Percentiles rank a stretch among this genome's conserved stretches.
Evolutionary conservation across 2,329 filamentous ascomycete species (phyloP).

Genomic region (Phialophora expanda): DNA sequence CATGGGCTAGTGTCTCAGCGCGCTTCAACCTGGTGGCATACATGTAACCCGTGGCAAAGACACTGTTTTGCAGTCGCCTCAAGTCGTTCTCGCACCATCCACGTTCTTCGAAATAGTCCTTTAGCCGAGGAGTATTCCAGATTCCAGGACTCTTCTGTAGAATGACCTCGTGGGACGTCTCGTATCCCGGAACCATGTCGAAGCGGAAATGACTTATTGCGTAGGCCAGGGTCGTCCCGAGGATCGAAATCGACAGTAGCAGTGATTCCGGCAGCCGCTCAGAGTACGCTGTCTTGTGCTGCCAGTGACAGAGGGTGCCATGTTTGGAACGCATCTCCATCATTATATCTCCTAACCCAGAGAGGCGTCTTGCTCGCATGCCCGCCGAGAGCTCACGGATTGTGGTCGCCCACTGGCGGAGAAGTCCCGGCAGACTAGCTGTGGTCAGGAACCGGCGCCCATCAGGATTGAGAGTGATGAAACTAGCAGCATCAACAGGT

Average conservation of each 20-base stretch:
- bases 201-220: neutral
- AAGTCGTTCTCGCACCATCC: neutral
- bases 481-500: neutral
- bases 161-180: neutral
- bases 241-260: neutral
- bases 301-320: neutral
- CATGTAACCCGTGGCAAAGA: neutral
- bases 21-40: neutral
- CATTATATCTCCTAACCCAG: neutral
- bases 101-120: neutral
- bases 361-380: neutral
- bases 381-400: neutral
- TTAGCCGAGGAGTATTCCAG: neutral
- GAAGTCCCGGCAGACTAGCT: neutral
- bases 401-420: neutral
- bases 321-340: neutral
- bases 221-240: neutral
- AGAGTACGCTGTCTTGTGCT: neutral
- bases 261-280: neutral
- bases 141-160: neutral
- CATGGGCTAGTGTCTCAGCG: neutral
- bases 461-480: neutral
- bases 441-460: neutral
- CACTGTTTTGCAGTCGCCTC: neutral
- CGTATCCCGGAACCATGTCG: neutral